phyloP scores from a whole-genome alignment of 2,329 filamentous ascomycete genomes.

The Fusarium secorum region DNA sequence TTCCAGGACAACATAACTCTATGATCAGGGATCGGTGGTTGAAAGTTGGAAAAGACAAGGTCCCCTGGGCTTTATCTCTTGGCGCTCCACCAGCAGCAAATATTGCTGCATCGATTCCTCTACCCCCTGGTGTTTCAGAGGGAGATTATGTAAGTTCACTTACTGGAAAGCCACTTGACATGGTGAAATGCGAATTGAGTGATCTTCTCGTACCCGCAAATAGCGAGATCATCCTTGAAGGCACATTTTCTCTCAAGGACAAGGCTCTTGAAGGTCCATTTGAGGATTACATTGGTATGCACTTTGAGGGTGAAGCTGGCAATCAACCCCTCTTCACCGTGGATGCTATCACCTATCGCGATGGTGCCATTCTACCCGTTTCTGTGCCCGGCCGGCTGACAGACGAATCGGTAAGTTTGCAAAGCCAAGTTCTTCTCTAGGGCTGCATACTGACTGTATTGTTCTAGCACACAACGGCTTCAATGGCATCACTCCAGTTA shows the following conservation, averaged over 20 bases:
- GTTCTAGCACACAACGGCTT: too few relatives aligned
- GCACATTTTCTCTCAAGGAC: not conserved
- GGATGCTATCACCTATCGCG: not conserved
- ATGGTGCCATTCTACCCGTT: not conserved
- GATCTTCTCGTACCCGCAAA: not conserved
- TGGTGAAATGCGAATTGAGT: not conserved
- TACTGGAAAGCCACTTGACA: not conserved
- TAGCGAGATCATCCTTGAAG: not conserved
- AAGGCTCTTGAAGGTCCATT: not conserved
- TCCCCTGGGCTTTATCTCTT: constrained; percentile 57
- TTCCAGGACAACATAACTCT: constrained; percentile 56
- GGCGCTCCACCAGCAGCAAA: constrained; percentile 59
- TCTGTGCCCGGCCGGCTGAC: not conserved
- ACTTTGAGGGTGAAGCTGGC: not conserved
- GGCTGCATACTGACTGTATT: too few relatives aligned
- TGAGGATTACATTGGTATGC: not conserved
- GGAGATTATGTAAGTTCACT: not conserved
- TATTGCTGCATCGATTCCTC: constrained; percentile 45
- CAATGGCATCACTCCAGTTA: too few relatives aligned
- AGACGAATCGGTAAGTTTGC: not conserved
- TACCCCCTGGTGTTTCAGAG: not conserved
- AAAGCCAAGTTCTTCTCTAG: too few relatives aligned
- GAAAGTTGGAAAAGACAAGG: constrained; percentile 50
- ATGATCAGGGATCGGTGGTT: constrained; percentile 57
- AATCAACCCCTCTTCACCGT: not conserved